These are phyloP conservation scores for Camellia lanceoleosa DNA, from an alignment of 148 eudicot genomes.

Conservation along the genomic window DNA sequence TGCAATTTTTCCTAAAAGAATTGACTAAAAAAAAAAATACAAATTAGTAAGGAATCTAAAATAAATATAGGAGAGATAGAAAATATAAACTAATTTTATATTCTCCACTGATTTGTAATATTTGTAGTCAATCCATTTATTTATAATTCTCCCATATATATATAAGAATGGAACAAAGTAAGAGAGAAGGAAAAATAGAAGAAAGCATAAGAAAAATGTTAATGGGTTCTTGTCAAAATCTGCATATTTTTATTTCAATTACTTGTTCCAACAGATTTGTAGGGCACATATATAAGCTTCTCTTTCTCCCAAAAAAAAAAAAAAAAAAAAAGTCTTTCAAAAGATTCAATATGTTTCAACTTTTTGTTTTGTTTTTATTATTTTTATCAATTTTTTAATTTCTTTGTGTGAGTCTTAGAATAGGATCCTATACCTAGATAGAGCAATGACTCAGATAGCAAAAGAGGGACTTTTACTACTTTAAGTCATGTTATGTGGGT, in stretches of 20 bases:
- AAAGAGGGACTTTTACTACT: conserved; percentile 15
- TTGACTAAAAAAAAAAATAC: no score
- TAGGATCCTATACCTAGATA: conserved; percentile 17
- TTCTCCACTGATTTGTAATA: no score
- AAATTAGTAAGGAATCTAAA: no score
- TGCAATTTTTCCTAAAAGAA: no score
- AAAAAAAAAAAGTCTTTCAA: conserved; percentile 28
- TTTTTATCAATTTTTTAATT: conserved; percentile 23
- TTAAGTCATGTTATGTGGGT: conserved; percentile 15
- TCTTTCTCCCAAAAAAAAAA: not conserved
- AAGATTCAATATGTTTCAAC: conserved; percentile 51
- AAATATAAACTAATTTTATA: no score
- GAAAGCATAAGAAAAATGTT: conserved; percentile 9
- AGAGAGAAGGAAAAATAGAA: not conserved
- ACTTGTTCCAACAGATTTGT: conserved; percentile 22
- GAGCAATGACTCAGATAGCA: not conserved
- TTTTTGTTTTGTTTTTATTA: not conserved
- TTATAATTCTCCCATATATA: not conserved
- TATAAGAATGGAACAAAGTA: conserved; percentile 20
- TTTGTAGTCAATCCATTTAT: no score
- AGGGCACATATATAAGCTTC: conserved; percentile 22
- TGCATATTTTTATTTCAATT: conserved; percentile 14
- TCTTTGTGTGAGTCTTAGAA: conserved; percentile 9
- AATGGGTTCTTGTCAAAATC: conserved; percentile 36
- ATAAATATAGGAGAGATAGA: no score